Evolutionary conservation across 768 basidiomycete species (phyloP).

Genomic region (Amyloporia xantha): DNA sequence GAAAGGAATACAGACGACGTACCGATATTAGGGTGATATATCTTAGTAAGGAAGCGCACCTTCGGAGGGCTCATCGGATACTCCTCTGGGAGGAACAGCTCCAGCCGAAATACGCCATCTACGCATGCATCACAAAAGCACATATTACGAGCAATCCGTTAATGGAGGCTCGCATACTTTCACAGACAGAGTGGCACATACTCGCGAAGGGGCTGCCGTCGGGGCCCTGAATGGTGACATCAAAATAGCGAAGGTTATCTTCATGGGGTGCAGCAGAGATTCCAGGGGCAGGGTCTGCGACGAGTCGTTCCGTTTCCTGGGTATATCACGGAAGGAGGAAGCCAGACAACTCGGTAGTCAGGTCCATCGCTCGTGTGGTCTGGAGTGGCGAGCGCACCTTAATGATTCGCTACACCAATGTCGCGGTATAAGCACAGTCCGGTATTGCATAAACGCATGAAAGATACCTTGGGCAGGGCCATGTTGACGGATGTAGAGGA

Average conservation of each 20-base stretch:
- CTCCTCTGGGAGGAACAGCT: constrained; percentile 96
- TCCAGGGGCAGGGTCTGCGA: constrained; percentile 94
- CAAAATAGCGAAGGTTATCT: constrained; percentile 97
- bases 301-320: constrained; percentile 95
- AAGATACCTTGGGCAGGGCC: not conserved
- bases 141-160: not conserved
- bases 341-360: constrained; percentile 13
- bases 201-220: constrained; percentile 86
- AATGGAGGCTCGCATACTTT: too few relatives aligned
- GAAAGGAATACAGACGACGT: constrained; percentile 29
- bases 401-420: constrained; percentile 38
- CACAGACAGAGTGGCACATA: too few relatives aligned
- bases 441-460: not conserved
- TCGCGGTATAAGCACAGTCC: not conserved
- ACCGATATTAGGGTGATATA: constrained; percentile 99
- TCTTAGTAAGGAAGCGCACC: constrained; percentile 95
- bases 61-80: constrained; percentile 99
- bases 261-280: constrained; percentile 95
- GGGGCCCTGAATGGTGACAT: constrained; percentile 94
- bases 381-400: constrained; percentile 33
- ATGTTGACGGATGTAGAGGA: not conserved
- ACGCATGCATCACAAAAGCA: constrained; percentile 5
- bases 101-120: constrained; percentile 94
- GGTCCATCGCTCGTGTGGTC: constrained; percentile 9
- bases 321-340: not conserved